Evolutionary conservation across 2,329 filamentous ascomycete species (phyloP).

Genomic region (Fusarium sarcochroum): DNA sequence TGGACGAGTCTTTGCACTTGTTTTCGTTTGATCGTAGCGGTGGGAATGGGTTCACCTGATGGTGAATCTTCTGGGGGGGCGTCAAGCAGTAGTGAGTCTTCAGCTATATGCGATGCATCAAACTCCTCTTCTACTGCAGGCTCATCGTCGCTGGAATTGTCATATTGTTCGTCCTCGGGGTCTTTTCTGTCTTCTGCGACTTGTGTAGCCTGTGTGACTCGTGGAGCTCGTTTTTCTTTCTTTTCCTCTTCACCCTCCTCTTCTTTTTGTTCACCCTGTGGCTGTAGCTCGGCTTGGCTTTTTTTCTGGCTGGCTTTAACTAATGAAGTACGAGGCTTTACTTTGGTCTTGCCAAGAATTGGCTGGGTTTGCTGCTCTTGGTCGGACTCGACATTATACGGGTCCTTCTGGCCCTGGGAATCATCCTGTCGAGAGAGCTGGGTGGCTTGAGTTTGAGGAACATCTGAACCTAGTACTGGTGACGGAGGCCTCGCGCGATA

Average conservation of each 20-base stretch:
- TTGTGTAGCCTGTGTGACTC: too few species aligned
- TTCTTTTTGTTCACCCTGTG: neutral
- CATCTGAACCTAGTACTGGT: constrained; percentile 29
- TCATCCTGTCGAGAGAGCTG: neutral
- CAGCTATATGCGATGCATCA: neutral
- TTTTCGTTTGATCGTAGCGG: constrained; percentile 20
- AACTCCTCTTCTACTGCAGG: neutral
- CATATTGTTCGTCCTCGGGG: neutral
- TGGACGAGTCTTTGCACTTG: constrained; percentile 17
- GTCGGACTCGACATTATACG: constrained; percentile 1
- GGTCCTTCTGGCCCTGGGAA: neutral
- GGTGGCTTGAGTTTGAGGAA: neutral
- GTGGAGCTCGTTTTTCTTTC: neutral
- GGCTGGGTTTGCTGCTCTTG: constrained; percentile 1
- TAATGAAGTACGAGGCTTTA: neutral
- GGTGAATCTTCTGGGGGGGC: constrained; percentile 18
- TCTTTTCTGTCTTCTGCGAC: neutral
- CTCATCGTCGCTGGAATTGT: neutral
- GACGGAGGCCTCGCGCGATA: constrained; percentile 17
- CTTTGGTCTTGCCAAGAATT: neutral
- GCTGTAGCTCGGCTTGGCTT: neutral
- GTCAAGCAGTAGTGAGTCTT: constrained; percentile 43
- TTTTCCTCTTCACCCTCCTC: neutral
- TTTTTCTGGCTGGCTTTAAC: neutral
- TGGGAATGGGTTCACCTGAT: constrained; percentile 2